Conservation (phyloP, 306 rosid species). For the Castanea mollissima region DNA sequence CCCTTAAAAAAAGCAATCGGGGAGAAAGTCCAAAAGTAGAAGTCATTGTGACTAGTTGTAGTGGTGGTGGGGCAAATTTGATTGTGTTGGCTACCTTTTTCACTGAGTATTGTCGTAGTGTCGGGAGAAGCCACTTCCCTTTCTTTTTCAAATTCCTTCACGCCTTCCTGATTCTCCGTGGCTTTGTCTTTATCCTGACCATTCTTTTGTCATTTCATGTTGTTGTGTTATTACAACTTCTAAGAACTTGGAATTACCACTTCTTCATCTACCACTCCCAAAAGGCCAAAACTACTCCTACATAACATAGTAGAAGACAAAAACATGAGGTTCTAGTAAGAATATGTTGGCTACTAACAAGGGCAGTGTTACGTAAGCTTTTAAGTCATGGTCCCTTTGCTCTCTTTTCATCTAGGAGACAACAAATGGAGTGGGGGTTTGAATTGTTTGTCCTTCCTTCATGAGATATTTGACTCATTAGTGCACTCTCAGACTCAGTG, state of each 20-base stretch:
- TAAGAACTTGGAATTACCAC: slow-evolving; percentile 11
- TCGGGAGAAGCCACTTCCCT: slow-evolving; percentile 52
- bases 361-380: slow-evolving; percentile 10
- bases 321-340: slow-evolving; percentile 19
- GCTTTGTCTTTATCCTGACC: slow-evolving; percentile 44
- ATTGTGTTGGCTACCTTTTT: slow-evolving; percentile 56
- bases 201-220: slow-evolving; percentile 25
- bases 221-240: not conserved
- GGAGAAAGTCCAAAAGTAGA: slow-evolving; percentile 50
- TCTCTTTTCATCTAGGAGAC: slow-evolving; percentile 24
- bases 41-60: slow-evolving; percentile 35
- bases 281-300: not conserved
- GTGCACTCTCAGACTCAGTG: not conserved
- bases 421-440: slow-evolving; percentile 22
- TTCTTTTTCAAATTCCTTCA: slow-evolving; percentile 33
- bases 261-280: slow-evolving; percentile 31
- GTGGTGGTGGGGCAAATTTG: slow-evolving; percentile 69
- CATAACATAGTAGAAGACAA: slow-evolving; percentile 33
- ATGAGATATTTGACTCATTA: slow-evolving; percentile 14
- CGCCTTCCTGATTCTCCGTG: slow-evolving; percentile 61
- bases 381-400: slow-evolving; percentile 6
- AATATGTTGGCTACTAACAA: slow-evolving; percentile 25
- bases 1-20: slow-evolving; percentile 56
- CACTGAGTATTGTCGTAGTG: slow-evolving; percentile 65
- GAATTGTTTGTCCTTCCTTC: slow-evolving; percentile 22